A percentile compares a stretch with the other conserved stretches of the same genome.
phyloP scores from a whole-genome alignment of 768 basidiomycete species.

The Rhizopogon vulgaris region DNA sequence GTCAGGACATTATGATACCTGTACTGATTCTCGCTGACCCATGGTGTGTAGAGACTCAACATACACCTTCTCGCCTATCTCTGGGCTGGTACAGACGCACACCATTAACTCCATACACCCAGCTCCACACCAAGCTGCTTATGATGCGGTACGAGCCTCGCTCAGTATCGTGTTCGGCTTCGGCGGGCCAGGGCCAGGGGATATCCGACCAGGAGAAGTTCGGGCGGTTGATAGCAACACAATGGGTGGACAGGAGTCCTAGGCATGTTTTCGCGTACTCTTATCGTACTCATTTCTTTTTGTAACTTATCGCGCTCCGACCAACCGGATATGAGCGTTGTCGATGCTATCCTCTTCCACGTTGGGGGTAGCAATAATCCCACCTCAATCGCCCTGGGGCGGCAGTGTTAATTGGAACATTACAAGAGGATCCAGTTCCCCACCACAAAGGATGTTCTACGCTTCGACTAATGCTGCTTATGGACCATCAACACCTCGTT shows the following conservation, averaged over 20 bases:
- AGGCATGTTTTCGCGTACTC: not conserved
- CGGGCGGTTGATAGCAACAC: slow-evolving; percentile 5
- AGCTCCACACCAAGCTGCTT: slow-evolving; percentile 66
- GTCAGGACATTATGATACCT: slow-evolving; percentile 34
- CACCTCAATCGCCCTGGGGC: no score
- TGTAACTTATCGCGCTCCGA: not conserved
- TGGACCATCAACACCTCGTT: no score
- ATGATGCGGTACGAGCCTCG: slow-evolving; percentile 47
- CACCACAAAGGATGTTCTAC: no score
- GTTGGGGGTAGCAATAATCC: not conserved
- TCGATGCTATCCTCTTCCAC: not conserved
- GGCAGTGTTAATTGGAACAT: no score
- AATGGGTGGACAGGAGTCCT: not conserved
- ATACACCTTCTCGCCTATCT: slow-evolving; percentile 64
- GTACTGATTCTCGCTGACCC: not conserved
- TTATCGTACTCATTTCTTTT: not conserved
- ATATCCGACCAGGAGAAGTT: slow-evolving; percentile 12
- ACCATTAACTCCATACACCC: slow-evolving; percentile 73
- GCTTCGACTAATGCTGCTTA: no score
- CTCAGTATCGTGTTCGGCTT: slow-evolving; percentile 21
- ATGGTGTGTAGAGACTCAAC: slow-evolving; percentile 49
- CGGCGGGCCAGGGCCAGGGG: slow-evolving; percentile 4
- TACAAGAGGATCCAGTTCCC: no score
- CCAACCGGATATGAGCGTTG: not conserved
- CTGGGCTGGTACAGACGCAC: slow-evolving; percentile 61